Percentiles rank a stretch among this genome's conserved stretches.
phyloP scores from a whole-genome alignment of 108 stramenopile species.

The Licmophora abbreviata region DNA sequence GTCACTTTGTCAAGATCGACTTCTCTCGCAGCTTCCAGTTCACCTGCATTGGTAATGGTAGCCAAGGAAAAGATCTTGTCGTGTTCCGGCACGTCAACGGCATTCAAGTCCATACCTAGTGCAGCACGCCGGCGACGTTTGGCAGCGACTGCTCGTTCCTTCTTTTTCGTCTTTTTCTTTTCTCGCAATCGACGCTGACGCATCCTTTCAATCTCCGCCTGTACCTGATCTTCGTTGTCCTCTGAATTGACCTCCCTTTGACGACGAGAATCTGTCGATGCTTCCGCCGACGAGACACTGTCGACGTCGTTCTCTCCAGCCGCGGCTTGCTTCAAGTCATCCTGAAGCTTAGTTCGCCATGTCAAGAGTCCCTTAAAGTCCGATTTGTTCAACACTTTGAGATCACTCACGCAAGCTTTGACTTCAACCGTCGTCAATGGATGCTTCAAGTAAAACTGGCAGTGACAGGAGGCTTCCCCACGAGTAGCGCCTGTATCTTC shows the following conservation, averaged over 20 bases:
- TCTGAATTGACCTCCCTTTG: conserved; percentile 41
- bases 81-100: conserved; percentile 78
- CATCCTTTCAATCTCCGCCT: conserved; percentile 65
- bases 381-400: conserved; percentile 92
- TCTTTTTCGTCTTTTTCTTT: conserved; percentile 82
- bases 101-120: conserved; percentile 83
- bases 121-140: conserved; percentile 80
- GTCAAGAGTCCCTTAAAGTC: conserved; percentile 91
- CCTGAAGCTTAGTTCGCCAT: conserved; percentile 85
- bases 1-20: conserved; percentile 73
- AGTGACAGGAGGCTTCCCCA: conserved; percentile 32
- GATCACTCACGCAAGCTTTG: conserved; percentile 74
- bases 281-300: conserved; percentile 25
- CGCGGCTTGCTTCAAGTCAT: conserved; percentile 43
- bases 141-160: conserved; percentile 73
- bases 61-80: conserved; percentile 78
- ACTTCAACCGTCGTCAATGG: conserved; percentile 82
- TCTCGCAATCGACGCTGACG: conserved; percentile 60
- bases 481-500: conserved; percentile 4
- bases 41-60: conserved; percentile 52
- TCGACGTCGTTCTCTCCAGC: conserved; percentile 23
- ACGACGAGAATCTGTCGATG: conserved; percentile 17
- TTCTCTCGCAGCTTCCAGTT: conserved; percentile 63
- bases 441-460: conserved; percentile 65
- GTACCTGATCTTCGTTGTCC: conserved; percentile 76